phyloP scores from a whole-genome alignment of 768 basidiomycete species.

The Termitomyces sp. region DNA sequence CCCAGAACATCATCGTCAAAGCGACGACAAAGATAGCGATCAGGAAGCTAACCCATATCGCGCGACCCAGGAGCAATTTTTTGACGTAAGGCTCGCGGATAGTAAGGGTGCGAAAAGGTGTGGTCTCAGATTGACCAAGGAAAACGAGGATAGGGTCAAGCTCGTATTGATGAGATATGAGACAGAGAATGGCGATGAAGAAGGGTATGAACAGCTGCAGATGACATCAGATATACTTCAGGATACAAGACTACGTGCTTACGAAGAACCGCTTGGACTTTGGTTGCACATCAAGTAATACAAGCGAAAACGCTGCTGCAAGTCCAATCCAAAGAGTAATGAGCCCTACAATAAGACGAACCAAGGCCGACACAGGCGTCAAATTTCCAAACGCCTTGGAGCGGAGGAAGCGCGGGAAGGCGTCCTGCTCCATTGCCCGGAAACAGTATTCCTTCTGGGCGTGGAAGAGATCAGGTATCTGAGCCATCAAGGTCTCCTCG shows the following conservation, averaged over 20 bases:
- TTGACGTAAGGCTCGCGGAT: constrained; percentile 94
- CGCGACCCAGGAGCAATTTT: constrained; percentile 85
- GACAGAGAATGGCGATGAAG: constrained; percentile 81
- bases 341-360: constrained; percentile 82
- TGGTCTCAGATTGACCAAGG: constrained; percentile 91
- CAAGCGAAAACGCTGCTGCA: constrained; percentile 82
- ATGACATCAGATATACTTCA: constrained; percentile 2
- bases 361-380: constrained; percentile 85
- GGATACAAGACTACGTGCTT: constrained; percentile 33
- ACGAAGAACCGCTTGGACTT: constrained; percentile 95
- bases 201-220: constrained; percentile 91
- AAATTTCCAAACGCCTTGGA: constrained; percentile 98
- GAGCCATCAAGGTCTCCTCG: constrained; percentile 77
- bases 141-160: constrained; percentile 95
- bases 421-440: constrained; percentile 93
- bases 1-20: constrained; percentile 91
- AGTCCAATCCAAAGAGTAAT: constrained; percentile 95
- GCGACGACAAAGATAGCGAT: constrained; percentile 75
- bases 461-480: constrained; percentile 96
- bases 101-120: constrained; percentile 89
- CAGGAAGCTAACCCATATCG: constrained; percentile 85
- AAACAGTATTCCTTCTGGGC: constrained; percentile 97
- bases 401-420: constrained; percentile 90
- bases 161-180: constrained; percentile 95
- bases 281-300: constrained; percentile 92